phyloP scores from a whole-genome alignment of 2,329 filamentous ascomycete species.

The Paecilomyces sp. region DNA sequence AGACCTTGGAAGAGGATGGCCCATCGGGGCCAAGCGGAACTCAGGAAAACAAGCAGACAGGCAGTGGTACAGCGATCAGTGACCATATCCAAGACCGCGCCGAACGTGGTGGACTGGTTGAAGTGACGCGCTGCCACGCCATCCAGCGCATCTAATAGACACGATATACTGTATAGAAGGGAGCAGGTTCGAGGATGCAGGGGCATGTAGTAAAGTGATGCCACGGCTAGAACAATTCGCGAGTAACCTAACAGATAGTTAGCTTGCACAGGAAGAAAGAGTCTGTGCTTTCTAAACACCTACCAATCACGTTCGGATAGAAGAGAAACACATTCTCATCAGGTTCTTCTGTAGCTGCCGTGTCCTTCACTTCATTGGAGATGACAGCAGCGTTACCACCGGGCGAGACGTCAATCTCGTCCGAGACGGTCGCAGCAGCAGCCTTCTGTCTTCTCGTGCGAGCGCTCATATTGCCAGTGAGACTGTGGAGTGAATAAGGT shows the following conservation, averaged over 20 bases:
- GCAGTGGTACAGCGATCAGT: conserved; percentile 96
- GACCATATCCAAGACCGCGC: conserved; percentile 97
- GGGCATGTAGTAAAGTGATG: conserved; percentile 98
- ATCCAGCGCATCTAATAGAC: conserved; percentile 89
- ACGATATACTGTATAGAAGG: conserved; percentile 78
- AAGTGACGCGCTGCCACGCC: conserved; percentile 83
- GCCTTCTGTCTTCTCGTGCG: conserved; percentile 34
- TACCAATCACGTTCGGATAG: conserved; percentile 75
- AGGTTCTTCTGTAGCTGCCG: conserved; percentile 23
- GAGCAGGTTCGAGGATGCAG: conserved; percentile 95
- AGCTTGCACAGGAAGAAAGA: background rate
- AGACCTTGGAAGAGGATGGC: conserved; percentile 89
- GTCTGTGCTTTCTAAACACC: conserved; percentile 14
- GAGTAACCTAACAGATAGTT: conserved; percentile 54
- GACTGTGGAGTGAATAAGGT: background rate
- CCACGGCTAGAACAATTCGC: conserved; percentile 73
- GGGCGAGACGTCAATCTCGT: conserved; percentile 22
- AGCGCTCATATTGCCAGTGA: conserved; percentile 23
- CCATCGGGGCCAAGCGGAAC: conserved; percentile 90
- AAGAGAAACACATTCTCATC: conserved; percentile 76
- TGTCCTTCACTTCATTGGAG: conserved; percentile 22
- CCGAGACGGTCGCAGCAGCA: conserved; percentile 20
- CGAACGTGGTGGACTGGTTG: conserved; percentile 90
- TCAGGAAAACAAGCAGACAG: conserved; percentile 89
- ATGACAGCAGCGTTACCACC: conserved; percentile 21